Base-by-base conservation (phyloP, 345 rosid species). In the Eucalyptus curtisii region DNA sequence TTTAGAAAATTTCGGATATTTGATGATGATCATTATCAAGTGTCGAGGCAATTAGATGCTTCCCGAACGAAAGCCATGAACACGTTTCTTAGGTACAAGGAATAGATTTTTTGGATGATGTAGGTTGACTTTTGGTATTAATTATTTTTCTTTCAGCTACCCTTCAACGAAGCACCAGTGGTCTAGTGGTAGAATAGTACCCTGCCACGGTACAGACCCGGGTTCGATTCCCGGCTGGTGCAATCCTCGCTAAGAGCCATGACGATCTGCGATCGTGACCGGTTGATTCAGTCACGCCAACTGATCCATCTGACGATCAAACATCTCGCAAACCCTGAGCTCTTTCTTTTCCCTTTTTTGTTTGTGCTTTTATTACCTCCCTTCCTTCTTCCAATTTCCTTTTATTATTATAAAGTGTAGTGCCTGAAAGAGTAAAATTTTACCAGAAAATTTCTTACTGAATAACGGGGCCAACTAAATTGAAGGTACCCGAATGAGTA, bases 171-270 rank as follows among this genome's bases (percentile, higher is more conserved):
- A 3, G 94, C 97, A 93, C 97, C 98, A 93, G 94, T 94, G 95
- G 97, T 94, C 96, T 95, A 93, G 95, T 93, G 95, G 95, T 95
- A 96, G 95, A 95, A 96, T 95, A 95, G 94, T 93, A 95, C 93
- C 94, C 92, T 94, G 92, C 94, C 93, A 93, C 93, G 92, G 95
- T 95, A 92, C 92, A 92, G 95, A 93, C 95, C 96, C 92, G 93
- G 94, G 96, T 94, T 95, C 95, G 93, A 94, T 90, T 89, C 91
- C 92, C 93, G 92, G 91, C 95, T 93, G 94, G 94, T 92, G 95
- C 95, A 86, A 6, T 12, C 1, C 68, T 30, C 37, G 4, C 2
- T 5, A n/a, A 64, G 76, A 3, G 76, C 76, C 17, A 9, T 64
- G 76, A 64, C 4, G 76, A 64, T 10, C 1, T 71, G 81, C 81